Base-by-base conservation (phyloP, 768 basidiomycete species). In the Sistotremastrum niveocremeum region DNA sequence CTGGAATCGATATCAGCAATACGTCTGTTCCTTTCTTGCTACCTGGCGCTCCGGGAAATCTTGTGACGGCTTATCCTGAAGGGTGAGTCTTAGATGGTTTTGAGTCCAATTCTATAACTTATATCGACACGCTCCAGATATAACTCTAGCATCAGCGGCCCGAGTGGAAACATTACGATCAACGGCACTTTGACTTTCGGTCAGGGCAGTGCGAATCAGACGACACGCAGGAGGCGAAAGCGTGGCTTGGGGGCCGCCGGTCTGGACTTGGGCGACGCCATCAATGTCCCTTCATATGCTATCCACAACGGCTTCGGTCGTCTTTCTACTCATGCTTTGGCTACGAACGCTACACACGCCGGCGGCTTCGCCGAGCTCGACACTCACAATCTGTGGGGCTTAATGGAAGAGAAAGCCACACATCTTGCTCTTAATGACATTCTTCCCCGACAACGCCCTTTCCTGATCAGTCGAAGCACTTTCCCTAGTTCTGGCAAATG, bases 131-230 rank as follows among this genome's bases (percentile, higher is more conserved):
- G 11, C 36, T 9, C 36, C 54, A 82, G 81, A 38, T 85, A 85
- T 56, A 71, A 84, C 53, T 52, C 69, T 12, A 69, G 73, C 0
- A 54, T 73, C 9, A 83, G 68, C 53, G 82, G 81, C 9, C 72
- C 74, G 0, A 82, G 80, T 50, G 83, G 83, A 4, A 86, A 85
- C 54, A 73, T 85, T 57, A 82, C 79, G 8, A 69, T 84, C 50
- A 78, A 81, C 45, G 81, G 80, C 5, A 73, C 65, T 2, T 61
- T 71, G 37, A 84, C 81, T 4, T 79, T 71, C 50, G 60, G 53
- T 7, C 64, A 65, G 30, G 46, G 46, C 49, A 61, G 55, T 12
- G 34, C 45, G 48, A 51, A 50, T 33, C 8, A 58, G 30, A 38
- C 47, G 11, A 48, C 50, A 3, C 20, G 20, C 20, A 20, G 20